Conservation (phyloP, 306 rosid genomes). For the Quercus bicolor region DNA sequence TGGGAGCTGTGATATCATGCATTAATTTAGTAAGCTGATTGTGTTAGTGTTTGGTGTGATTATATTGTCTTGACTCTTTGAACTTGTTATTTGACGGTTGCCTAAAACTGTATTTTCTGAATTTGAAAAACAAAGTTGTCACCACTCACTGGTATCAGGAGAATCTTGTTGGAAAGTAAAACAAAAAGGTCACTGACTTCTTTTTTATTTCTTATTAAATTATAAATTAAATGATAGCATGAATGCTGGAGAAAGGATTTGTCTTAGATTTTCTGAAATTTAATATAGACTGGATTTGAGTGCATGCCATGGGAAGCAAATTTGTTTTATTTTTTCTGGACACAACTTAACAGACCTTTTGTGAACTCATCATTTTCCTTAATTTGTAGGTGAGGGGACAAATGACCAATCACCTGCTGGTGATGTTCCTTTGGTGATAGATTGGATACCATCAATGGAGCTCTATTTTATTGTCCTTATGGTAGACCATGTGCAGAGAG, state of each 20-base stretch:
- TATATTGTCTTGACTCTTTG: neutral
- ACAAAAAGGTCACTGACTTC: neutral
- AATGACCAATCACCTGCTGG: slow-evolving; percentile 14
- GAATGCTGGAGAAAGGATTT: neutral
- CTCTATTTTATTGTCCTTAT: slow-evolving; percentile 51
- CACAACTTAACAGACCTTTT: neutral
- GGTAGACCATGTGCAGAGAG: slow-evolving; percentile 48
- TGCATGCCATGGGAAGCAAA: neutral
- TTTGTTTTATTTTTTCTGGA: neutral
- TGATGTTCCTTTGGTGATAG: slow-evolving; percentile 26
- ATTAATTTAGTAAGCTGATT: neutral
- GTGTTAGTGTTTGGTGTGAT: neutral
- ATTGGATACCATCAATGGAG: slow-evolving; percentile 57
- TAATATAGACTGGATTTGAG: neutral
- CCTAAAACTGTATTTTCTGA: neutral
- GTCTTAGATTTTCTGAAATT: neutral
- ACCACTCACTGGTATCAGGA: neutral
- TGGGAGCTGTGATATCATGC: neutral
- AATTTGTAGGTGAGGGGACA: slow-evolving; percentile 42
- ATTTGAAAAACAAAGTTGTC: neutral
- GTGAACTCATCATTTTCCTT: slow-evolving; percentile 20
- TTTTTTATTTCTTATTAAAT: neutral
- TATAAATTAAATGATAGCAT: neutral
- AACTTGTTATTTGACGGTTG: neutral
- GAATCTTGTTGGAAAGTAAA: neutral